Conservation (phyloP, 73 alveolate genomes). For the Symbiodinium pilosum region DNA sequence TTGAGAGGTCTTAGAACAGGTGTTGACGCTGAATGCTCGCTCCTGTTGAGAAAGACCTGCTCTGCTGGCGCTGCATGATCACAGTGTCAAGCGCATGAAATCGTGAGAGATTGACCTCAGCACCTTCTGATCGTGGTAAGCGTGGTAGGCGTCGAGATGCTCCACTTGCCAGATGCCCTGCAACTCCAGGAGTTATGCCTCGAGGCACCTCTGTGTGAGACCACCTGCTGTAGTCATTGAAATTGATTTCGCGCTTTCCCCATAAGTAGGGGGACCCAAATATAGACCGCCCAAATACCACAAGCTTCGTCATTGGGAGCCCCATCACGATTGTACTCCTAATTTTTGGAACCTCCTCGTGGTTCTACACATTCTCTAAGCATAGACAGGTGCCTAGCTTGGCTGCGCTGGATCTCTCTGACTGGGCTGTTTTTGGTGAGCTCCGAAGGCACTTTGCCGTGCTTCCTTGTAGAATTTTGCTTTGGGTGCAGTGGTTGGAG, state of each 20-base stretch:
- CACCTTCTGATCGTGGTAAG: neutral
- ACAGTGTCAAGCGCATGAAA: neutral
- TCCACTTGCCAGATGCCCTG: slow-evolving; percentile 10
- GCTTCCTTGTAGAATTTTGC: too few species aligned
- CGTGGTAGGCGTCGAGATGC: too few species aligned
- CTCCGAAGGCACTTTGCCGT: neutral
- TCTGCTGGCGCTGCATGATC: neutral
- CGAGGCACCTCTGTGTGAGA: neutral
- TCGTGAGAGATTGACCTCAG: neutral
- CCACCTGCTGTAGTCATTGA: too few species aligned
- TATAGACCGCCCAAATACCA: too few species aligned
- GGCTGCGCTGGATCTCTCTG: neutral
- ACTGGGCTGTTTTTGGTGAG: slow-evolving; percentile 32
- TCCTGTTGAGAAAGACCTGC: neutral
- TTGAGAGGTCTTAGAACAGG: neutral
- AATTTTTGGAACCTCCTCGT: too few species aligned
- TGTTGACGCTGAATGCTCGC: neutral
- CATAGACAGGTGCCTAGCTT: slow-evolving; percentile 15
- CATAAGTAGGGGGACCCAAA: too few species aligned
- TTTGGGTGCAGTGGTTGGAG: too few species aligned
- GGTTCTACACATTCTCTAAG: too few species aligned
- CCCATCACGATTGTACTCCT: neutral
- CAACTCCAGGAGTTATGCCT: slow-evolving; percentile 18
- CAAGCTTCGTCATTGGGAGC: too few species aligned
- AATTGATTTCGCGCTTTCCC: too few species aligned